A percentile compares a stretch with the other conserved stretches of the same genome.
These are phyloP conservation scores for Fusarium praegraminearum DNA, from an alignment of 2,329 filamentous ascomycete genomes.

Conservation along the genomic window DNA sequence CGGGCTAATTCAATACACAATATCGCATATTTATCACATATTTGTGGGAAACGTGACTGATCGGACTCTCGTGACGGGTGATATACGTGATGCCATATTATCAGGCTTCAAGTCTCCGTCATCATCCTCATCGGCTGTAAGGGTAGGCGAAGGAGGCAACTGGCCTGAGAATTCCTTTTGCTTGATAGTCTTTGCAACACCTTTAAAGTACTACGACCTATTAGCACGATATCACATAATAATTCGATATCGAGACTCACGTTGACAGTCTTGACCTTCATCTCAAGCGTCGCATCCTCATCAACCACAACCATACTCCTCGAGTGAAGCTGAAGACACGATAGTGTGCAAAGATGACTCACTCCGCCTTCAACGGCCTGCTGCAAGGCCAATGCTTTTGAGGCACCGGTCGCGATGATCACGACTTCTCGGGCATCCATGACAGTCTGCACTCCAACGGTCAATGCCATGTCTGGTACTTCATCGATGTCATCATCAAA, in stretches of 20 bases:
- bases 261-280: conserved; percentile 16
- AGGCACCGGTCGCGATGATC: neutral
- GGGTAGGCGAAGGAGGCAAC: conserved; percentile 5
- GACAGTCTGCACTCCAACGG: conserved; percentile 13
- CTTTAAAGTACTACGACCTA: neutral
- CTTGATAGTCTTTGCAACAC: conserved; percentile 12
- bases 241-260: neutral
- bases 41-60: conserved; percentile 10
- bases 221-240: neutral
- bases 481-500: conserved; percentile 14
- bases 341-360: conserved; percentile 18
- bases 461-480: conserved; percentile 15
- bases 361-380: conserved; percentile 15
- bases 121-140: neutral
- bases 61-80: neutral
- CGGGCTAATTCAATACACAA: neutral
- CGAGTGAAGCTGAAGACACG: conserved; percentile 8
- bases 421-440: conserved; percentile 29
- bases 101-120: conserved; percentile 21
- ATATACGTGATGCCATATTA: conserved; percentile 21
- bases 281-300: conserved; percentile 14
- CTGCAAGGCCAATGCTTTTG: conserved; percentile 1
- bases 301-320: conserved; percentile 20
- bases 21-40: neutral
- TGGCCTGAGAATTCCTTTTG: neutral